Percentiles rank a stretch among this genome's conserved stretches.
Conservation (phyloP, 495 filamentous ascomycete genomes). For the Penicillium antarcticum region DNA sequence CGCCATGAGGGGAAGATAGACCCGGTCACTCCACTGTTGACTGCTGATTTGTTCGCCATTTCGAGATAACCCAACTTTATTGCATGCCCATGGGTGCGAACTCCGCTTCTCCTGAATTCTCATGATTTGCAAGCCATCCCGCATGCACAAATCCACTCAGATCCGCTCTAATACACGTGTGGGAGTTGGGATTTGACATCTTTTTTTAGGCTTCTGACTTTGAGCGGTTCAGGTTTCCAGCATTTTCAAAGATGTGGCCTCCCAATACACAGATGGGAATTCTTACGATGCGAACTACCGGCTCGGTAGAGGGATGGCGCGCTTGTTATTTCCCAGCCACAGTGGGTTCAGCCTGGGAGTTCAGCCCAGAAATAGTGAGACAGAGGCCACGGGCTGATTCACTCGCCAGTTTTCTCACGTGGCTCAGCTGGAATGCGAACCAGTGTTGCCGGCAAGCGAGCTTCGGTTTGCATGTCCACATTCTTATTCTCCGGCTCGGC, state of each 20-base stretch:
- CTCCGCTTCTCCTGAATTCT: neutral
- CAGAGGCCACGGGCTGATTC: conserved; percentile 4
- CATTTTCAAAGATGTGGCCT: neutral
- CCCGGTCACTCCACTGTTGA: neutral
- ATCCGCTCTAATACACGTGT: neutral
- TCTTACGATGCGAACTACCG: no score
- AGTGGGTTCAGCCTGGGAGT: neutral
- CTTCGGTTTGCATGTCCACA: conserved; percentile 6
- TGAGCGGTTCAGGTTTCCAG: neutral
- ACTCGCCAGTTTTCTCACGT: conserved; percentile 19
- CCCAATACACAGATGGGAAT: no score
- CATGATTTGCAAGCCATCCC: neutral
- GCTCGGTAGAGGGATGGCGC: neutral
- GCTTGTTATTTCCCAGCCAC: neutral
- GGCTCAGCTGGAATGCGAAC: conserved; percentile 38
- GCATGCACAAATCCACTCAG: no score
- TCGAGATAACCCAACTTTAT: conserved; percentile 6
- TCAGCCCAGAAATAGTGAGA: neutral
- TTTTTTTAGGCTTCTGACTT: neutral
- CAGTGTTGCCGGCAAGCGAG: conserved; percentile 34
- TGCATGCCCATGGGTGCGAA: neutral
- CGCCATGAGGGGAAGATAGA: neutral
- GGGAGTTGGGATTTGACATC: neutral
- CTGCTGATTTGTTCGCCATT: conserved; percentile 3
- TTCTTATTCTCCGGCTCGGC: conserved; percentile 8